Conservation (phyloP, 75 land plant genomes). For the Gnetum montanum region DNA sequence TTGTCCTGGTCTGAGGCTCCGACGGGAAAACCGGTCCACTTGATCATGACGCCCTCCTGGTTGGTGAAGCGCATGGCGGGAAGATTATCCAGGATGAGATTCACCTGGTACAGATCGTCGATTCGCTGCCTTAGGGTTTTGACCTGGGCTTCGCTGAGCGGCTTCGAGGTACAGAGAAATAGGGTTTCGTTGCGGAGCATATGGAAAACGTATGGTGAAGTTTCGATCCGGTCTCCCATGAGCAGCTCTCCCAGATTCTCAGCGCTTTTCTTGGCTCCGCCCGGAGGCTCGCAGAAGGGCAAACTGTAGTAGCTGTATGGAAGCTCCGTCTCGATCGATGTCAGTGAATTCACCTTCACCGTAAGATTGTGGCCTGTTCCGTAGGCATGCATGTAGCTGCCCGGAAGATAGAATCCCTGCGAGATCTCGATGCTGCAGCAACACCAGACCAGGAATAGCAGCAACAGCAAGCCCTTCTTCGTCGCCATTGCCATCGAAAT, state of each 20-base stretch:
- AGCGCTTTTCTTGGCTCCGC: conserved; percentile 62
- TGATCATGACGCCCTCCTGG: conserved; percentile 29
- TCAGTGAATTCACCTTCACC: conserved; percentile 76
- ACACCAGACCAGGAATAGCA: too few species aligned
- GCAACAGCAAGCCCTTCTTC: too few species aligned
- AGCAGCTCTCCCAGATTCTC: conserved; percentile 85
- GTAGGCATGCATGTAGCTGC: conserved; percentile 65
- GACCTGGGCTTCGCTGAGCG: conserved; percentile 28
- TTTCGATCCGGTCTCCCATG: conserved; percentile 83
- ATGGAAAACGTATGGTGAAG: conserved; percentile 68
- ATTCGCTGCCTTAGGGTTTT: conserved; percentile 57
- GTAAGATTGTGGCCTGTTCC: conserved; percentile 16
- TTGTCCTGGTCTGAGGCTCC: conserved; percentile 33
- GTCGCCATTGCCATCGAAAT: too few species aligned
- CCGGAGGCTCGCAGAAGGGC: conserved; percentile 60
- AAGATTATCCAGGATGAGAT: conserved; percentile 78
- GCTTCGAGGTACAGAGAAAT: conserved; percentile 37
- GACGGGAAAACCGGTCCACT: conserved; percentile 76
- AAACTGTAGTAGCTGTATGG: conserved; percentile 68
- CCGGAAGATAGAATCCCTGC: conserved; percentile 53
- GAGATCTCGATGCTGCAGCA: too few species aligned
- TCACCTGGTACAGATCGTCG: conserved; percentile 66
- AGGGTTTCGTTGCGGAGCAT: conserved; percentile 44
- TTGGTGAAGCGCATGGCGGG: conserved; percentile 47
- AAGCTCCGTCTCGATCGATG: conserved; percentile 78